phyloP scores from a whole-genome alignment of 129 eudicot genomes.

The Pulicaria dysenterica region DNA sequence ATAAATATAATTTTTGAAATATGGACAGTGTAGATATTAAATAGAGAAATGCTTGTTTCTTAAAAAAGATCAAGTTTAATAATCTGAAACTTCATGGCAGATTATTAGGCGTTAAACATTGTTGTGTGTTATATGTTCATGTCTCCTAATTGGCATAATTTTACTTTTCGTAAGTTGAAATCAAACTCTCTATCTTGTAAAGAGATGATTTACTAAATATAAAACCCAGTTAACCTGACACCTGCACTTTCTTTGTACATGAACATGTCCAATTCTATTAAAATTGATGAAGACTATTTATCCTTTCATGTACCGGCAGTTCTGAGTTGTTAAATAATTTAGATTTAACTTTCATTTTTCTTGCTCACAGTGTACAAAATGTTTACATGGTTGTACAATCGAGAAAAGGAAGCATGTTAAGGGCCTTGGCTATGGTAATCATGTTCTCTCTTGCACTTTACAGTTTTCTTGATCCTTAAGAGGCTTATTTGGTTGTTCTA shows the following conservation, averaged over 20 bases:
- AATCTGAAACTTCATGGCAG: constrained; percentile 11
- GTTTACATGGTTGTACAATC: constrained; percentile 78
- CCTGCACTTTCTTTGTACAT: constrained; percentile 3
- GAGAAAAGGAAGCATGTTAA: constrained; percentile 88
- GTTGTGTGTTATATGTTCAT: not conserved
- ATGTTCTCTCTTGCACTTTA: constrained; percentile 7
- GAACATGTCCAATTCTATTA: not conserved
- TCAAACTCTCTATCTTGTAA: not conserved
- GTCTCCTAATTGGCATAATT: not conserved
- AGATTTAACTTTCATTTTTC: constrained; percentile 1
- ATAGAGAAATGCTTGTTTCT: constrained; percentile 2
- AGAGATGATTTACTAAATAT: not conserved
- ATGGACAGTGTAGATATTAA: not conserved
- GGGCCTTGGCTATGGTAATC: constrained; percentile 90
- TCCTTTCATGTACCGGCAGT: not conserved
- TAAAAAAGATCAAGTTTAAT: constrained; percentile 1
- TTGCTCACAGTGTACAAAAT: constrained; percentile 57
- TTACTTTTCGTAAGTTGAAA: not conserved
- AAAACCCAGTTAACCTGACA: not conserved
- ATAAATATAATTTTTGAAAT: no score
- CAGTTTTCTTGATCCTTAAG: not conserved
- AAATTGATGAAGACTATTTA: not conserved
- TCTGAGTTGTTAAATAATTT: constrained; percentile 12
- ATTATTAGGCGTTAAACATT: not conserved
- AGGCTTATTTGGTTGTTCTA: constrained; percentile 19